These are phyloP conservation scores for Juglanconis oblonga DNA, from an alignment of 2,329 filamentous ascomycete species.

Conservation along the genomic window DNA sequence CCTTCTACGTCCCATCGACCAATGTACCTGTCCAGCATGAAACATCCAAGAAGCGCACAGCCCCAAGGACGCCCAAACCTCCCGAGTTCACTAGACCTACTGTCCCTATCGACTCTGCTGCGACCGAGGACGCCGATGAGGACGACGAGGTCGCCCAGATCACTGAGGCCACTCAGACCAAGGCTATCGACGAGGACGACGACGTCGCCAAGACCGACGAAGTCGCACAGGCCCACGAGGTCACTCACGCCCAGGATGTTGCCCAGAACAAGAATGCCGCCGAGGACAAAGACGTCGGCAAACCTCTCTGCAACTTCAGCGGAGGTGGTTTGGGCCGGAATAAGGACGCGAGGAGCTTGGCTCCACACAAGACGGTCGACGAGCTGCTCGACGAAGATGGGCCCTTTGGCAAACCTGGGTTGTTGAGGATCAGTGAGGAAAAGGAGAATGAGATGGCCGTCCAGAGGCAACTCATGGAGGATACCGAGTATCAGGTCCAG, in stretches of 20 bases:
- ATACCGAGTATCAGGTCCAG: constrained; percentile 7
- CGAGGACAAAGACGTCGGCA: too few species aligned
- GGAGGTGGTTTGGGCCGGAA: too few species aligned
- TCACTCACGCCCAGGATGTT: too few species aligned
- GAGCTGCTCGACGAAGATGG: constrained; percentile 19
- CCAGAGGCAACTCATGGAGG: constrained; percentile 15
- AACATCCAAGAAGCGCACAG: neutral
- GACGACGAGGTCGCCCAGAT: too few species aligned
- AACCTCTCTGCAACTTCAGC: too few species aligned
- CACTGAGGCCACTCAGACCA: too few species aligned
- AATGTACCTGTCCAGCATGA: constrained; percentile 9
- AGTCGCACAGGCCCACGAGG: too few species aligned
- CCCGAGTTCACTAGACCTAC: neutral
- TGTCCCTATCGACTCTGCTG: neutral
- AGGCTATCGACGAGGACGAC: too few species aligned
- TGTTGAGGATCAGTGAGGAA: constrained; percentile 22
- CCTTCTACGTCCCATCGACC: constrained; percentile 11
- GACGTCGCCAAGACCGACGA: too few species aligned
- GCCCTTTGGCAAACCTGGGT: neutral
- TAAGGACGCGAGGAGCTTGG: too few species aligned
- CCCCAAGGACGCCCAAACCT: neutral
- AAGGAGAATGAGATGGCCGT: constrained; percentile 25
- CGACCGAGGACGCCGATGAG: neutral
- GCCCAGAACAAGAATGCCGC: too few species aligned
- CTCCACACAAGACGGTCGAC: constrained; percentile 10